Evolutionary conservation across 2,329 filamentous ascomycete species (phyloP).

Genomic region (Hypoxylon sp.): DNA sequence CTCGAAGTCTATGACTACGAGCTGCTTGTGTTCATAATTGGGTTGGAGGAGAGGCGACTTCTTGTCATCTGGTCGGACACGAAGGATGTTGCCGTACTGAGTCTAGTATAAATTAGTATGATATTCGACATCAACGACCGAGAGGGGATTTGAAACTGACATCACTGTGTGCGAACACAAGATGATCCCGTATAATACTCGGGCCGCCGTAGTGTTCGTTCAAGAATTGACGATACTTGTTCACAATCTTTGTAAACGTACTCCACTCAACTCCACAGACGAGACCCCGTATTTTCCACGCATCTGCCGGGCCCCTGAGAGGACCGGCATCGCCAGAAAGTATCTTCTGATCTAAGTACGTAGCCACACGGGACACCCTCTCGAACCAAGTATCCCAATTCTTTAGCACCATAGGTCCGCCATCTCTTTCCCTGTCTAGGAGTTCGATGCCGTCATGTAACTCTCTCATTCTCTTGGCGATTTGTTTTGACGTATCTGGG

Average conservation of each 20-base stretch:
- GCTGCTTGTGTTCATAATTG: slow-evolving; percentile 92
- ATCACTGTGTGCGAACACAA: slow-evolving; percentile 98
- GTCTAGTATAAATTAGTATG: slow-evolving; percentile 65
- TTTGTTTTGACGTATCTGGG: slow-evolving; percentile 85
- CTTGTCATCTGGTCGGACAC: slow-evolving; percentile 70
- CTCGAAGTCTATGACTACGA: slow-evolving; percentile 98
- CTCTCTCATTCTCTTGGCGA: slow-evolving; percentile 97
- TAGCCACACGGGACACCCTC: slow-evolving; percentile 68
- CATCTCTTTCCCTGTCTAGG: slow-evolving; percentile 77
- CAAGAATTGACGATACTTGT: slow-evolving; percentile 81
- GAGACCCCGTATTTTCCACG: slow-evolving; percentile 76
- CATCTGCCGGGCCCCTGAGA: slow-evolving; percentile 47
- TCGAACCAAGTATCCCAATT: slow-evolving; percentile 95
- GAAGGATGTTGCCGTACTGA: slow-evolving; percentile 97
- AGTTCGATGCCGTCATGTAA: slow-evolving; percentile 93
- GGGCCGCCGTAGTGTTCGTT: slow-evolving; percentile 73
- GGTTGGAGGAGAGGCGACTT: slow-evolving; percentile 89
- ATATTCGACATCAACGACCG: not conserved
- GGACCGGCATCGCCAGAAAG: slow-evolving; percentile 50
- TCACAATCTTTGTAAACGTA: slow-evolving; percentile 76
- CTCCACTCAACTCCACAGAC: slow-evolving; percentile 88
- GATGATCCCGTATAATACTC: slow-evolving; percentile 71
- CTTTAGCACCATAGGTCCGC: slow-evolving; percentile 83
- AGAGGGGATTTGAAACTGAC: slow-evolving; percentile 66
- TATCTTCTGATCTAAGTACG: slow-evolving; percentile 67